Evolutionary conservation across 352 stramenopile species (phyloP).

Genomic region (Globisporangium nagaii): DNA sequence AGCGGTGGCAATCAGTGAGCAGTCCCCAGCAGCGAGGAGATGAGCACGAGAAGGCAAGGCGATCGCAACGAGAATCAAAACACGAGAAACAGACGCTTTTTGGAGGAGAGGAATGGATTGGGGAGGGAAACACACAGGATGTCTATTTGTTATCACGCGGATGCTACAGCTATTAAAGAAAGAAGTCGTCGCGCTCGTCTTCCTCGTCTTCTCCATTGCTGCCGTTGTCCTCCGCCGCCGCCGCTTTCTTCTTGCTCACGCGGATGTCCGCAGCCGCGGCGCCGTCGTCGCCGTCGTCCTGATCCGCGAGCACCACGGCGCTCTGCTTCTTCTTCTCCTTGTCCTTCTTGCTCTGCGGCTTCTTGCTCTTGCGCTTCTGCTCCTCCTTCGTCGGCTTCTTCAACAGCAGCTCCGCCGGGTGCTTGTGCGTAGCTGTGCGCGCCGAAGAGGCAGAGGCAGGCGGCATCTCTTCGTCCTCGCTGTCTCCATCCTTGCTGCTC

Average conservation of each 20-base stretch:
- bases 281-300: slow-evolving; percentile 29
- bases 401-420: slow-evolving; percentile 29
- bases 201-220: slow-evolving; percentile 19
- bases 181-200: slow-evolving; percentile 65
- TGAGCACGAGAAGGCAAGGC: not conserved
- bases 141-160: no score
- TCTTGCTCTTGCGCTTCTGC: slow-evolving; percentile 61
- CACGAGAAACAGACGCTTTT: not conserved
- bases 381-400: slow-evolving; percentile 69
- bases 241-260: not conserved
- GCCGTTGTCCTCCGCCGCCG: slow-evolving; percentile 9
- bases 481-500: not conserved
- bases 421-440: not conserved
- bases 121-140: no score
- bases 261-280: slow-evolving; percentile 10
- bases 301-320: slow-evolving; percentile 39
- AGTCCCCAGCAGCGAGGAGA: not conserved
- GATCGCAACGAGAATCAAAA: no score
- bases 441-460: not conserved
- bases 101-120: no score
- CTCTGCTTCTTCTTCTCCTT: slow-evolving; percentile 17
- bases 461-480: not conserved
- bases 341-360: slow-evolving; percentile 41
- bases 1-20: no score
- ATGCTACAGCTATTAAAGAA: no score